These are phyloP conservation scores for Limonium bicolor DNA, from an alignment of 148 eudicot genomes.

Conservation along the genomic window DNA sequence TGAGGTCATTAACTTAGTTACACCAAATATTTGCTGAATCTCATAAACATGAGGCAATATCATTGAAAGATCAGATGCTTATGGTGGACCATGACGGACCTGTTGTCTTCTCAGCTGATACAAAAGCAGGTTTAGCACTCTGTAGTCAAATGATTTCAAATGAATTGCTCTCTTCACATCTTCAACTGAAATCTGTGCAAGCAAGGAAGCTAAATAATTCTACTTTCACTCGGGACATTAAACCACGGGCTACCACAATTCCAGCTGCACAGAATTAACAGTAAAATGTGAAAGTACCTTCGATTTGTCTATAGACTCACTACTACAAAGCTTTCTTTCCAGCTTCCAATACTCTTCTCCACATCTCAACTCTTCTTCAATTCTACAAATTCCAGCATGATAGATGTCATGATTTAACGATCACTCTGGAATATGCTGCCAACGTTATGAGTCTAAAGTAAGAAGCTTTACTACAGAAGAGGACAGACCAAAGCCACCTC, in stretches of 20 bases:
- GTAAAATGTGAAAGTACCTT: constrained; percentile 23
- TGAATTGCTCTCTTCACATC: constrained; percentile 76
- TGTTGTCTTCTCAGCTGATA: constrained; percentile 63
- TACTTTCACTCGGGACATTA: not conserved
- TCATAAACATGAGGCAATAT: too few relatives aligned
- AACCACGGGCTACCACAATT: not conserved
- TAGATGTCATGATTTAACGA: not conserved
- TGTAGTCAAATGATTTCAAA: constrained; percentile 86
- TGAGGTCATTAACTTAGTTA: constrained; percentile 8
- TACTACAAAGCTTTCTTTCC: constrained; percentile 84
- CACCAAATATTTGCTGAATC: not conserved
- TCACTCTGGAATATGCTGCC: not conserved
- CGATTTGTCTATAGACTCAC: constrained; percentile 25
- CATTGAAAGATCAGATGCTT: too few relatives aligned
- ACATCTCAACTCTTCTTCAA: constrained; percentile 48
- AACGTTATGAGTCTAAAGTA: too few relatives aligned
- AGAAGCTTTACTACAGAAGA: not conserved
- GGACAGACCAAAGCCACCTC: constrained; percentile 23
- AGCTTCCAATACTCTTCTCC: constrained; percentile 89
- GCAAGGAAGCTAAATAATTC: not conserved
- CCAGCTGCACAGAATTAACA: too few relatives aligned
- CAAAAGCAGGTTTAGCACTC: constrained; percentile 80
- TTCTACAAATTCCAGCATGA: constrained; percentile 27
- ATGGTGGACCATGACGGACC: too few relatives aligned
- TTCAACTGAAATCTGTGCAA: constrained; percentile 44